These are phyloP conservation scores for Mycena epipterygia DNA, from an alignment of 768 basidiomycete species.

Conservation along the genomic window DNA sequence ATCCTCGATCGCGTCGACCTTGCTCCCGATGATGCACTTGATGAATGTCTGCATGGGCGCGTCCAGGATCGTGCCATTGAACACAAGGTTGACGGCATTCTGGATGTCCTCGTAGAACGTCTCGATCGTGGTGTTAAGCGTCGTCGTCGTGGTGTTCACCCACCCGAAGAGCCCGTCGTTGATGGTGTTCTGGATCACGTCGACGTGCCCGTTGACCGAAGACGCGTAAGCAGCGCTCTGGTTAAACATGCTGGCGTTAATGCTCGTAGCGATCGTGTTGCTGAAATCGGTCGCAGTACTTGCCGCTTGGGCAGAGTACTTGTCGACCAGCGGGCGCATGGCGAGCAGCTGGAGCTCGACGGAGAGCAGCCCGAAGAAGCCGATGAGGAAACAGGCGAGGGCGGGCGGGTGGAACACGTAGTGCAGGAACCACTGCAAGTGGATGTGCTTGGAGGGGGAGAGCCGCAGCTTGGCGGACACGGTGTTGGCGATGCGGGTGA, in stretches of 20 bases:
- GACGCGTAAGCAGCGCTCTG: constrained; percentile 84
- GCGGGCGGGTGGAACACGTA: constrained; percentile 95
- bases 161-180: constrained; percentile 94
- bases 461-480: constrained; percentile 67
- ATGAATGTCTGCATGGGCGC: constrained; percentile 88
- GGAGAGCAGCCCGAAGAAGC: constrained; percentile 89
- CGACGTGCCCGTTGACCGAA: constrained; percentile 81
- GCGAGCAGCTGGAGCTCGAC: constrained; percentile 91
- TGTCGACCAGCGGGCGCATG: constrained; percentile 77
- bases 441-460: constrained; percentile 71
- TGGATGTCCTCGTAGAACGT: constrained; percentile 91
- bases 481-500: constrained; percentile 73
- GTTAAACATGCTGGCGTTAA: constrained; percentile 88
- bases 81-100: constrained; percentile 79
- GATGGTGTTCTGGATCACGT: constrained; percentile 78
- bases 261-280: constrained; percentile 75
- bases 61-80: constrained; percentile 89
- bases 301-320: constrained; percentile 74
- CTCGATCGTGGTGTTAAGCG: constrained; percentile 88
- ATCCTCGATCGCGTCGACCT: constrained; percentile 87
- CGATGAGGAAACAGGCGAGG: constrained; percentile 91
- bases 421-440: constrained; percentile 89
- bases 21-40: constrained; percentile 91
- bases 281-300: constrained; percentile 76
- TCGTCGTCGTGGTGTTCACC: constrained; percentile 91